phyloP scores from a whole-genome alignment of 2,329 filamentous ascomycete species.

The Calonectria multiphialidica region DNA sequence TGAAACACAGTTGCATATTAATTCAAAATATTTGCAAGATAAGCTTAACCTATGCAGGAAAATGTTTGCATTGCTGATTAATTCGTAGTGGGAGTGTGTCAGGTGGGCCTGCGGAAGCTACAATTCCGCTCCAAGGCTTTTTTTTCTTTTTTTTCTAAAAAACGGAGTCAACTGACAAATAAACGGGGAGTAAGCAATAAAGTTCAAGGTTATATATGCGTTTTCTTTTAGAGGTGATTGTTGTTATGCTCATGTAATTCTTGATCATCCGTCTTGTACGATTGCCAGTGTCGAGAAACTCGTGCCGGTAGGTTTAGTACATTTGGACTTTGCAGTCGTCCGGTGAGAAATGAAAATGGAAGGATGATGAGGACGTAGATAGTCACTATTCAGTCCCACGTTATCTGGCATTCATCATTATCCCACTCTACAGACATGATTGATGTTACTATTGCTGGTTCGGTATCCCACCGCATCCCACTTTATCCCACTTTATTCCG shows the following conservation, averaged over 20 bases:
- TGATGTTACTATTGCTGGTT: too few relatives aligned
- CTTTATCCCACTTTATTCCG: too few relatives aligned
- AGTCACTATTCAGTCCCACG: neutral
- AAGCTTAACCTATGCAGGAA: neutral
- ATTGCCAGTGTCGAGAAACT: neutral
- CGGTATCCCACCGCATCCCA: too few relatives aligned
- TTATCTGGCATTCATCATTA: neutral
- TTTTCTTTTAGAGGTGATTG: neutral
- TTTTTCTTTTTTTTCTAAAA: neutral
- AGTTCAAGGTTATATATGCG: neutral
- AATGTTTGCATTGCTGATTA: neutral
- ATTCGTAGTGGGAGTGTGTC: neutral
- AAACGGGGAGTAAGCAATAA: neutral
- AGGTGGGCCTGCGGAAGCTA: neutral
- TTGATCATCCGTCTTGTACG: neutral
- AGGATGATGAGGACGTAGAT: neutral
- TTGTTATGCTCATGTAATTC: neutral
- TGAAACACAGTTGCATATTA: neutral
- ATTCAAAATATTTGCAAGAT: neutral
- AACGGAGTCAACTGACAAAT: neutral
- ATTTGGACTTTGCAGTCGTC: neutral
- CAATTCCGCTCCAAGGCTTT: neutral
- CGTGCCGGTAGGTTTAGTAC: neutral
- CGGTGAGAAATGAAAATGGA: neutral
- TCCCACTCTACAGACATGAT: too few relatives aligned